These are phyloP conservation scores for Oemleria cerasiformis DNA, from an alignment of 306 rosid species.

Conservation along the genomic window DNA sequence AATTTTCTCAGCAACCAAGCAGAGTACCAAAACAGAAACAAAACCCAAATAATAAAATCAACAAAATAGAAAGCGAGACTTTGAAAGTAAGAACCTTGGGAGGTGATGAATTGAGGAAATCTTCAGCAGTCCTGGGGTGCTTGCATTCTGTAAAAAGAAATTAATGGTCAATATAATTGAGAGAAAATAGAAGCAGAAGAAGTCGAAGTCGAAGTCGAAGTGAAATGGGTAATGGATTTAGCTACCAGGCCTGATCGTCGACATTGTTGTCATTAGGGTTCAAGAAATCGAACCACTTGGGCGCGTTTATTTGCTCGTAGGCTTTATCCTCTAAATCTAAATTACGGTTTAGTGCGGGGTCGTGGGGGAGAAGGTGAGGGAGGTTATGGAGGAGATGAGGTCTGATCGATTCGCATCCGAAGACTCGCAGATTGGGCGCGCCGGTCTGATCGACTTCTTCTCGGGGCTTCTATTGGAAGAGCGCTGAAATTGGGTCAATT, in stretches of 20 bases:
- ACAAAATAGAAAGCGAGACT: neutral
- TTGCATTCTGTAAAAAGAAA: constrained; percentile 63
- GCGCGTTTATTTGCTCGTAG: constrained; percentile 86
- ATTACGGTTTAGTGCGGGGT: too few relatives aligned
- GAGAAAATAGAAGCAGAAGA: constrained; percentile 4
- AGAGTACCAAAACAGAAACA: neutral
- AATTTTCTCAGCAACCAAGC: constrained; percentile 20
- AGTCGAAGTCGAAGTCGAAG: neutral
- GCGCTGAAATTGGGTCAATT: constrained; percentile 71
- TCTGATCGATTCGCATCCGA: constrained; percentile 50
- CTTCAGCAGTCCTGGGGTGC: constrained; percentile 83
- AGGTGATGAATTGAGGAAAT: constrained; percentile 72
- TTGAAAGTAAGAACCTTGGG: constrained; percentile 52
- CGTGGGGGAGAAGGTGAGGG: too few relatives aligned
- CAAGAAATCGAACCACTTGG: constrained; percentile 90
- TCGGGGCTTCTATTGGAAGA: constrained; percentile 72
- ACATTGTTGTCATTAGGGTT: constrained; percentile 32
- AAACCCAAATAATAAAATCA: neutral
- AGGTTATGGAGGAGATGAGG: too few relatives aligned
- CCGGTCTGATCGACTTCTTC: constrained; percentile 54
- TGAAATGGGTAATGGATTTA: neutral
- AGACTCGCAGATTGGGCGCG: constrained; percentile 59
- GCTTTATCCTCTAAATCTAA: constrained; percentile 65
- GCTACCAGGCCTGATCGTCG: constrained; percentile 75
- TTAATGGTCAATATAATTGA: neutral